Evolutionary conservation across 768 basidiomycete genomes (phyloP).

Genomic region (Macrolepiota dolichaula): DNA sequence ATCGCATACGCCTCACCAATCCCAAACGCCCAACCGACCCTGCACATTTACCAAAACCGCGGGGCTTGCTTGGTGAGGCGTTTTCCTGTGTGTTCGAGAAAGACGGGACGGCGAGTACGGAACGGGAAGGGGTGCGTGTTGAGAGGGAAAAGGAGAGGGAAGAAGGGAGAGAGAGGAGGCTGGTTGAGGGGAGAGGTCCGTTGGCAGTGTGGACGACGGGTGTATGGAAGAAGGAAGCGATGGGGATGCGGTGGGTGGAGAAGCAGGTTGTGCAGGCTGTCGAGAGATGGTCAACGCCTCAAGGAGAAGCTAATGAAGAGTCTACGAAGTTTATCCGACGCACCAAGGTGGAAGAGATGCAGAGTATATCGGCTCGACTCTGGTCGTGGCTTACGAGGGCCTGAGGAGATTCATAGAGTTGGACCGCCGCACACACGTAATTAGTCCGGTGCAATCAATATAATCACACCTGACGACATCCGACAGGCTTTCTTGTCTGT

Average conservation of each 20-base stretch:
- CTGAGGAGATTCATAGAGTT: background rate
- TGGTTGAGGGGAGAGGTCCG: conserved; percentile 35
- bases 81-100: conserved; percentile 23
- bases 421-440: background rate
- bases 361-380: background rate
- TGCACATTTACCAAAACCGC: conserved; percentile 4
- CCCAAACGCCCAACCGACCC: conserved; percentile 11
- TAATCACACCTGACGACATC: no score
- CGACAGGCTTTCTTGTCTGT: no score
- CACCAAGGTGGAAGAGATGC: background rate
- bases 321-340: conserved; percentile 27
- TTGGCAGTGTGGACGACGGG: conserved; percentile 69
- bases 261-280: conserved; percentile 43
- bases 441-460: no score
- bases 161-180: conserved; percentile 5
- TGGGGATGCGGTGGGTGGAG: conserved; percentile 60
- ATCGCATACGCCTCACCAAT: conserved; percentile 49
- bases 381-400: background rate
- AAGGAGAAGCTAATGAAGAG: conserved; percentile 17
- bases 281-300: conserved; percentile 35
- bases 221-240: conserved; percentile 66
- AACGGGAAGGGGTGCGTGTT: conserved; percentile 18
- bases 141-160: background rate
- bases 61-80: conserved; percentile 9
- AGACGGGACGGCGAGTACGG: conserved; percentile 22